These are phyloP conservation scores for Carnegiea gigantea DNA, from an alignment of 179 eudicot genomes.

Conservation along the genomic window DNA sequence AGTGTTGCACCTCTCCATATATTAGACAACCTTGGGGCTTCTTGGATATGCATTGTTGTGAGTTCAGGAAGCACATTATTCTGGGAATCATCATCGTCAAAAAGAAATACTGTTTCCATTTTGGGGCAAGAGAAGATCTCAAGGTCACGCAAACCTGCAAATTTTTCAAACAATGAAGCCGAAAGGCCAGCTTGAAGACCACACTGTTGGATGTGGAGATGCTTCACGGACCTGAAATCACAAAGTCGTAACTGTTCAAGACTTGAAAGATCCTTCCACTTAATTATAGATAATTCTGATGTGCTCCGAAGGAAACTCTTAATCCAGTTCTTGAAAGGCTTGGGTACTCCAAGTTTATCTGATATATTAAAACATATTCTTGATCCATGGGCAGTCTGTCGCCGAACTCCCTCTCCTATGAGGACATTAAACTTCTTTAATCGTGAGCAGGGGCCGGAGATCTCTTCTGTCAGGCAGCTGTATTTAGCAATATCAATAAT, in stretches of 20 bases:
- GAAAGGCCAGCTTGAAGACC: constrained; percentile 20
- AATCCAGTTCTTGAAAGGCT: constrained; percentile 18
- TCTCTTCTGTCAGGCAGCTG: constrained; percentile 19
- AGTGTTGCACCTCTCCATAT: constrained; percentile 23
- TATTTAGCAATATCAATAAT: constrained; percentile 23
- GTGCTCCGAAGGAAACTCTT: constrained; percentile 18
- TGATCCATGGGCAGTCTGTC: constrained; percentile 7
- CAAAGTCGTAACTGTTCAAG: constrained; percentile 23
- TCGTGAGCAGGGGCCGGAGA: not conserved
- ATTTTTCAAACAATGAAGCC: constrained; percentile 8
- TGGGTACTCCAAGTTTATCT: constrained; percentile 3
- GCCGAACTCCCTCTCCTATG: constrained; percentile 18
- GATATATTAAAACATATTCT: constrained; percentile 27
- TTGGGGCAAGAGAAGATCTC: constrained; percentile 19
- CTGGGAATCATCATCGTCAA: not conserved
- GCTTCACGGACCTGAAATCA: constrained; percentile 11
- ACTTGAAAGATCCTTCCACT: constrained; percentile 21
- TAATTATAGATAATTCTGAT: constrained; percentile 15
- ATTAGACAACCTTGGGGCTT: constrained; percentile 23
- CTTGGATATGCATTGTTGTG: constrained; percentile 20
- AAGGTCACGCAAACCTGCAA: constrained; percentile 20
- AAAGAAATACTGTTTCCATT: constrained; percentile 14
- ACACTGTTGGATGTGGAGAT: constrained; percentile 28
- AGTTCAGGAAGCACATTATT: constrained; percentile 16
- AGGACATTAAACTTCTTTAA: constrained; percentile 29